A percentile compares a stretch with the other conserved stretches of the same genome.
Evolutionary conservation across 1,139 yeast genomes (phyloP).

Genomic region (Sugiyamaella novakii): DNA sequence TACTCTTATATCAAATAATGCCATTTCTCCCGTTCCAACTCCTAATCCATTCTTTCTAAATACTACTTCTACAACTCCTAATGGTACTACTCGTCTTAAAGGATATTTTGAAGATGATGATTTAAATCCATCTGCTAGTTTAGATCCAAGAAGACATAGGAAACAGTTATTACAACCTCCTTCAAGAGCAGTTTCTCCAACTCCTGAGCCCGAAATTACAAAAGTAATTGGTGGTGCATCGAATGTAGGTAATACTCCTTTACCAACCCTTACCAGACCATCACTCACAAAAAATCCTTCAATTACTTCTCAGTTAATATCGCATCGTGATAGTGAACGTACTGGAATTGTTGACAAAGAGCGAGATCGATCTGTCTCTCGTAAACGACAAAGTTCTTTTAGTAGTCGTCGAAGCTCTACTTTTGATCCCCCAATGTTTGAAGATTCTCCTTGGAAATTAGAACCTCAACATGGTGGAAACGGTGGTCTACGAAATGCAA

Average conservation of each 20-base stretch:
- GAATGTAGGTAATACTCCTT: not conserved
- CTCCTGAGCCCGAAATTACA: conserved; percentile 24
- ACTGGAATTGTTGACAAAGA: conserved; percentile 2
- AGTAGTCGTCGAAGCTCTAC: conserved; percentile 10
- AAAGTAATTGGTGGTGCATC: not conserved
- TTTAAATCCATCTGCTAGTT: conserved; percentile 3
- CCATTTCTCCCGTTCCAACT: no score
- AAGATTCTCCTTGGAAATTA: conserved; percentile 74
- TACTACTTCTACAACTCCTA: conserved; percentile 2
- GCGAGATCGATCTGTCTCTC: conserved; percentile 14
- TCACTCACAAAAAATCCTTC: no score
- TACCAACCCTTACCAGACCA: conserved; percentile 5
- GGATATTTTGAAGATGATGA: conserved; percentile 18
- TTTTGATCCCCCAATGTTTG: conserved; percentile 55
- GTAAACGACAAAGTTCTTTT: conserved; percentile 17
- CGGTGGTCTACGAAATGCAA: conserved; percentile 85
- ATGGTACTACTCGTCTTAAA: not conserved
- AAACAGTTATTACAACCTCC: conserved; percentile 27
- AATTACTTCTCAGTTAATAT: conserved; percentile 1
- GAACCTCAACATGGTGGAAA: conserved; percentile 76
- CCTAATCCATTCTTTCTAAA: conserved; percentile 4
- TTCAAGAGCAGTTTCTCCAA: conserved; percentile 31
- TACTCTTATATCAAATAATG: no score
- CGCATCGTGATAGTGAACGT: conserved; percentile 3
- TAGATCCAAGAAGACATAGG: conserved; percentile 13